phyloP scores from a whole-genome alignment of 768 basidiomycete genomes.

The Mycena galopus region DNA sequence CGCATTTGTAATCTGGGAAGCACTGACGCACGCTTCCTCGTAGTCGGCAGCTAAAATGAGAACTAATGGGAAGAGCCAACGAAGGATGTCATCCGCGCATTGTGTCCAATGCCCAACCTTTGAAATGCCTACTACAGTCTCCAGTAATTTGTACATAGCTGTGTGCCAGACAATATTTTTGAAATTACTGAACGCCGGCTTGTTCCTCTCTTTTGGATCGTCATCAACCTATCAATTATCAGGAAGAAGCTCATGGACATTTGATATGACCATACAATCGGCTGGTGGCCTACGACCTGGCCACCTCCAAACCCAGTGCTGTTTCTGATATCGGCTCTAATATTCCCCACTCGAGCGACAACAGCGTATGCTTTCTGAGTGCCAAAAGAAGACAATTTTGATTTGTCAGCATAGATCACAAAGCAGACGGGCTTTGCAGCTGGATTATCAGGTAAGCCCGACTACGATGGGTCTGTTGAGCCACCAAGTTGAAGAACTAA shows the following conservation, averaged over 20 bases:
- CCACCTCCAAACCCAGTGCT: too few relatives aligned
- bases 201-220: slow-evolving; percentile 45
- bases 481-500: background rate
- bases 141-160: slow-evolving; percentile 46
- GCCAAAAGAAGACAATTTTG: too few relatives aligned
- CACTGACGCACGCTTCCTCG: too few relatives aligned
- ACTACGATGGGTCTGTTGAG: background rate
- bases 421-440: slow-evolving; percentile 22
- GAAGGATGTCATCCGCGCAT: slow-evolving; percentile 46
- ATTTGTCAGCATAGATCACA: too few relatives aligned
- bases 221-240: slow-evolving; percentile 46
- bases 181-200: slow-evolving; percentile 30
- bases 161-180: slow-evolving; percentile 58
- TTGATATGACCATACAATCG: slow-evolving; percentile 22
- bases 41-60: too few relatives aligned
- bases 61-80: slow-evolving; percentile 49
- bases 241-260: background rate
- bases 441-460: background rate
- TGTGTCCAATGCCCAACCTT: slow-evolving; percentile 38
- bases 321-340: too few relatives aligned
- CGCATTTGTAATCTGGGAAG: too few relatives aligned
- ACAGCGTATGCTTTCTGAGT: too few relatives aligned
- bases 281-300: slow-evolving; percentile 23
- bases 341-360: too few relatives aligned
- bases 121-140: slow-evolving; percentile 37